A percentile compares a stretch with the other conserved stretches of the same genome.
Evolutionary conservation across 139 green algal species (phyloP).

Genomic region (Marvania coccoides): DNA sequence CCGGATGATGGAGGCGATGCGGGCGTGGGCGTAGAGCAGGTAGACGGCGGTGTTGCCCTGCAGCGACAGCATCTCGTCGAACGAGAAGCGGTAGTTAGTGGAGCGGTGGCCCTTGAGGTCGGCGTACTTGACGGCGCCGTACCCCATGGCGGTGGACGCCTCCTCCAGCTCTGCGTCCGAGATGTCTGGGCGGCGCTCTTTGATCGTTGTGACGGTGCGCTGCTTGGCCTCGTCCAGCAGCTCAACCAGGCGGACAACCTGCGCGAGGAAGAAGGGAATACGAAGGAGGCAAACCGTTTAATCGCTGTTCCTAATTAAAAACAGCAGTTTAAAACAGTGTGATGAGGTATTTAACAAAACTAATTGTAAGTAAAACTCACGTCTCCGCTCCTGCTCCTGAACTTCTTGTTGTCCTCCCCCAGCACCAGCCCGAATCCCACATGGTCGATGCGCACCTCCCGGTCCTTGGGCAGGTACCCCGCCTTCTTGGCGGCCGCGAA

Average conservation of each 20-base stretch:
- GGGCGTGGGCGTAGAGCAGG: constrained; percentile 93
- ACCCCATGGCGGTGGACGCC: constrained; percentile 73
- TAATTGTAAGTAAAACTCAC: constrained; percentile 6
- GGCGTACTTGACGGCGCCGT: constrained; percentile 94
- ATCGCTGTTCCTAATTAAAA: no score
- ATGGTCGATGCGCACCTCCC: constrained; percentile 60
- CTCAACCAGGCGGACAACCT: constrained; percentile 85
- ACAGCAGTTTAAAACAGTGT: no score
- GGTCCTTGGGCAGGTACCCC: constrained; percentile 47
- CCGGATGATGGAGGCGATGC: constrained; percentile 75
- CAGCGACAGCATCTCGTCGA: constrained; percentile 89
- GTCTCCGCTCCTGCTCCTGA: constrained; percentile 50
- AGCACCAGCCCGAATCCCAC: constrained; percentile 96
- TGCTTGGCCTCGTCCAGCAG: constrained; percentile 92
- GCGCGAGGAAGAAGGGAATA: no score
- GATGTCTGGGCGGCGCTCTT: constrained; percentile 41
- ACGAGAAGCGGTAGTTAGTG: constrained; percentile 96
- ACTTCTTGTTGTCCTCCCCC: constrained; percentile 93
- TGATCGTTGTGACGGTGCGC: constrained; percentile 52
- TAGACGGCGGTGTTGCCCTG: constrained; percentile 98
- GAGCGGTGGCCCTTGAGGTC: constrained; percentile 91
- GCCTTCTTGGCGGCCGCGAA: constrained; percentile 72
- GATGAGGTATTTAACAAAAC: not conserved
- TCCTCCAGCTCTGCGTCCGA: constrained; percentile 55
- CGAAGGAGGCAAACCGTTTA: no score